Base-by-base conservation (phyloP, 129 eudicot genomes). In the Lactuca saligna region DNA sequence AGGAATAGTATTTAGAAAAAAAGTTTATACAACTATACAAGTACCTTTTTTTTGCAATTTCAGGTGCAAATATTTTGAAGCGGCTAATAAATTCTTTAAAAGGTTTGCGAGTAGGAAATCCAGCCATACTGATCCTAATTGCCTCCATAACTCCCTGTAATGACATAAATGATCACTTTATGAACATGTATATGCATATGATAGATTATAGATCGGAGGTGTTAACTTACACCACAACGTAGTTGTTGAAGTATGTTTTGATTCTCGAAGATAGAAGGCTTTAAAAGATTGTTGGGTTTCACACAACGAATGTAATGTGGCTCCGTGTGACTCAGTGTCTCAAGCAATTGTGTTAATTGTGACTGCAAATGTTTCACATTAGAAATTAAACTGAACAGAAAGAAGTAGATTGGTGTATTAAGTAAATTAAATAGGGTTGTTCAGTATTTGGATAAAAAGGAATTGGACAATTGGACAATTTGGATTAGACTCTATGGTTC, bases 91-190 rank as follows among this genome's bases (percentile, higher is more conserved):
- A 93, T 74, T 93, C 98, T 31, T 74, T 75, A 71, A 93, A 93
- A 15, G 91, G 65, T 76, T 81, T 93, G 65, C 95, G 82, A 10
- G 98, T 93, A 63, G 98, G 98, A 83, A 75, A 93, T 63, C 98
- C 98, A 61, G 98, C 97, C 74, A 87, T 81, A 77, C 98, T 93
- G 57, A 93, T 93, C 80, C 98, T 80, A 61, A 93, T 93, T 16
- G 98, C 98, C 79, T 93, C 98, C 95, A 93, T 75, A 50, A 93
- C 97, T 33, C 98, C 98, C 98, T 93, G 66, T 46, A 69, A 74
- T 54, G 55, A 68, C 48, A 64, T 50, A 42, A 68, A 49, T 39
- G 35, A 49, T 38, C n/a, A 32, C 17, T 2, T 4, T 20, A 44
- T 25, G 15, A 63, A 61, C 17, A 75, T 46, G 51, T 61, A 58